Percentiles rank a stretch among this genome's conserved stretches.
These are phyloP conservation scores for Croton laevigatus DNA, from an alignment of 441 rosid species.

Conservation along the genomic window DNA sequence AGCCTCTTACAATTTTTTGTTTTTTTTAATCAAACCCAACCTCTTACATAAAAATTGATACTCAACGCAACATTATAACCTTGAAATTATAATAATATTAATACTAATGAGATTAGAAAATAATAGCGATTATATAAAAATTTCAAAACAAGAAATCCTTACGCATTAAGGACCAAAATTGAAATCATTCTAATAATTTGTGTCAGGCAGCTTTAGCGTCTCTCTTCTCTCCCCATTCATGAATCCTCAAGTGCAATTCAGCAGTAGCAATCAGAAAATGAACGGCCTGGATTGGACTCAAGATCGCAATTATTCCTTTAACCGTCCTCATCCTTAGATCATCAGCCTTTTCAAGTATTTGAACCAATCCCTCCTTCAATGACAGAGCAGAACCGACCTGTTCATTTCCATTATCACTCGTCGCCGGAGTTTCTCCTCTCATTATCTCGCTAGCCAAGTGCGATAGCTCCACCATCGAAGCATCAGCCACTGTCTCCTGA, in stretches of 20 bases:
- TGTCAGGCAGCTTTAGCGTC: not conserved
- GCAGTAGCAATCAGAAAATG: slow-evolving; percentile 50
- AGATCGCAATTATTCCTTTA: slow-evolving; percentile 27
- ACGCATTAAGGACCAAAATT: too few relatives aligned
- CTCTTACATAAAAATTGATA: too few relatives aligned
- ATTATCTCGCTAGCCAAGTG: slow-evolving; percentile 13
- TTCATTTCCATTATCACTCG: not conserved
- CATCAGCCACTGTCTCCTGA: slow-evolving; percentile 36
- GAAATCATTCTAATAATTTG: too few relatives aligned
- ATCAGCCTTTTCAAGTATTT: slow-evolving; percentile 27
- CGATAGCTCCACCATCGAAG: slow-evolving; percentile 23
- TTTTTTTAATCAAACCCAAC: too few relatives aligned
- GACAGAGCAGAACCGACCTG: slow-evolving; percentile 18
- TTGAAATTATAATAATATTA: too few relatives aligned
- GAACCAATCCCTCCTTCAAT: not conserved
- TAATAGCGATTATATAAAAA: too few relatives aligned
- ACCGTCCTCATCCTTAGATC: slow-evolving; percentile 41
- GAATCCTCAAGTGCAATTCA: slow-evolving; percentile 44
- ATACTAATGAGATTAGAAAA: too few relatives aligned
- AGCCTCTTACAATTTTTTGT: too few relatives aligned
- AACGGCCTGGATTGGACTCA: slow-evolving; percentile 40
- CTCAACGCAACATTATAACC: too few relatives aligned
- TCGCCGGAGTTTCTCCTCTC: not conserved
- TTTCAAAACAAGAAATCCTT: too few relatives aligned
- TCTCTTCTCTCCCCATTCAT: slow-evolving; percentile 44